Evolutionary conservation across 1,139 yeast genomes (phyloP), one percentile per base, ranked within the genome.

Genomic region (Arxiozyma telluris): DNA sequence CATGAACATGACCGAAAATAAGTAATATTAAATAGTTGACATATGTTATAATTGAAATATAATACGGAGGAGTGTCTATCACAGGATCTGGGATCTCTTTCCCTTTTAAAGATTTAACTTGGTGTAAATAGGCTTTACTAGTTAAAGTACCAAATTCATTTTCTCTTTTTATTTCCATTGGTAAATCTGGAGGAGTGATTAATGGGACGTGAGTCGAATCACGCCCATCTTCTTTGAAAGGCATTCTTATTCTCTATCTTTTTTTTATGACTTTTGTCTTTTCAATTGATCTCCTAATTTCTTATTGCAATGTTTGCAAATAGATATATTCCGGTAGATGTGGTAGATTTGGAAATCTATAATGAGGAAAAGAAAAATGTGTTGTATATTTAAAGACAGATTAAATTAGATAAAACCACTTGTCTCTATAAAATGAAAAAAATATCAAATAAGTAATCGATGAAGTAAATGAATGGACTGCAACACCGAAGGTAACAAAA

Each of bases 1-100:
- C 99, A 61, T 91, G 82, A 44, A 90, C 73, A 66, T 93, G 96
- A 44, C 99, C 99, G 58, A 89, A 78, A 42, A 90, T 80, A 60
- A 93, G 88, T 65, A 93, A 77, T 51, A 88, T 80, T 60, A 93
- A 76, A 69, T 90, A 94, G 68, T 86, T 83, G 62, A 93, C 72
- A 66, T 91, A 93, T 3, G 98, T 93, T 54, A 88, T 79, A 55
- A 93, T 73, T 59, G 87, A 81, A 54, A 87, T 82, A 60, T 79
- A 78, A 65, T 87, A 87, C 12, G 96, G 93, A 8, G 98, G 98
- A 55, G 91, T 96, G 67, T 89, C 96, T 42, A 72, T 58, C 25
- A 83, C 74, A 11, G 86, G 83, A n/a, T 75, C 74, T 5, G 80
- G 78, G 51, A 83, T 70, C 1, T 84, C 80, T 54, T 74, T 78